Percentiles rank a stretch among this genome's conserved stretches.
These are phyloP conservation scores for Uronychia binucleata DNA, from an alignment of 73 alveolate species.

Conservation along the genomic window DNA sequence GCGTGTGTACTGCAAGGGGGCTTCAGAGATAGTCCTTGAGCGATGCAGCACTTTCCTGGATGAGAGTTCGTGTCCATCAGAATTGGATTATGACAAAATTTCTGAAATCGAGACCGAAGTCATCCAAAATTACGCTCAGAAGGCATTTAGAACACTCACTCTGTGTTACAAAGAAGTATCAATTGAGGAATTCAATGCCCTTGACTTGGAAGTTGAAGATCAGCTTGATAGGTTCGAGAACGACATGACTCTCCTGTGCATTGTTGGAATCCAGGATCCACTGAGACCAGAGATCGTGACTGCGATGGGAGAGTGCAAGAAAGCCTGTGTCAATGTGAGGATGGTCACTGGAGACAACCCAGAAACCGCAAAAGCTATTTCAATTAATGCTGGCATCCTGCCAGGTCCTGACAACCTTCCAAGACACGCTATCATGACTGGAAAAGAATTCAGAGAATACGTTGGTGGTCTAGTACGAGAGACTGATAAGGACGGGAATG, in stretches of 20 bases:
- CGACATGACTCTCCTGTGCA: constrained; percentile 74
- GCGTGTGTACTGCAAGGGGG: constrained; percentile 88
- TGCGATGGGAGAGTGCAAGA: constrained; percentile 82
- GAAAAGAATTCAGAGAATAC: constrained; percentile 80
- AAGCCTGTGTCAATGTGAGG: constrained; percentile 92
- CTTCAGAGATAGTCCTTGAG: constrained; percentile 80
- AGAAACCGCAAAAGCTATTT: constrained; percentile 84
- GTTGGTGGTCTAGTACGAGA: constrained; percentile 81
- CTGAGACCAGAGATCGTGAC: constrained; percentile 89
- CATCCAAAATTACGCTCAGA: constrained; percentile 37
- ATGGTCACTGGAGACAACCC: constrained; percentile 97
- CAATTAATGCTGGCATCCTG: constrained; percentile 66
- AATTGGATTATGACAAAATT: constrained; percentile 2
- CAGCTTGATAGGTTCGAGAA: constrained; percentile 28
- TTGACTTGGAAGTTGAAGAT: not conserved
- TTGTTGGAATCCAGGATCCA: constrained; percentile 95
- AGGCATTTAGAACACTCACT: constrained; percentile 61
- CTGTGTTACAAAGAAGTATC: constrained; percentile 53
- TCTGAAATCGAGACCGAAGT: constrained; percentile 8
- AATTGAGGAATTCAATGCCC: constrained; percentile 26
- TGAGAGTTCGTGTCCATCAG: constrained; percentile 13
- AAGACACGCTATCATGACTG: constrained; percentile 85
- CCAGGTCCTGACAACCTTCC: not conserved
- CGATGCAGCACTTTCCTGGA: constrained; percentile 52
- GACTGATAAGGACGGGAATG: constrained; percentile 40